Evolutionary conservation across 169 alveolate species (phyloP), one percentile per base, ranked within the genome.

Genomic region (Eimeria acervulina): DNA sequence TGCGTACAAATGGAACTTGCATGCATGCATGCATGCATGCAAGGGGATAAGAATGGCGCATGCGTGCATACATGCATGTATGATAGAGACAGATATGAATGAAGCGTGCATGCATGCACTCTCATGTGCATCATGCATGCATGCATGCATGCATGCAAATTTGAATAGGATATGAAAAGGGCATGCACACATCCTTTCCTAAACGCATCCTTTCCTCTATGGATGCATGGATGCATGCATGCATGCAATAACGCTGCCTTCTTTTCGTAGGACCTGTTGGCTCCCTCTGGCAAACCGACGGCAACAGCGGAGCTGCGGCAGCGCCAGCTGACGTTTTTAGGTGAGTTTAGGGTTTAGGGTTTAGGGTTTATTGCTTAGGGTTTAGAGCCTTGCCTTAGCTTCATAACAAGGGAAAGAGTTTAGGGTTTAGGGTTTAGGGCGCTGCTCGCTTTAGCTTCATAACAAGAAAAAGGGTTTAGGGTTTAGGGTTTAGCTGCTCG

Each of bases 291-390:
- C 63, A 42, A 83, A 15, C 96, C 96, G 1, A n/a, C 93, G 21
- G 96, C 93, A 19, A 81, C 91, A 10, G 96, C 96, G 23, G 96
- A 94, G 95, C 72, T 94, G 55, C 94, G 96, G 42, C 96, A 94
- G 84, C 61, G 96, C n/a, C 96, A 94, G 90, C 96, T 94, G 42
- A 19, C 96, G 7, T 70, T 94, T 1, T 81, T 94, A 7, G 96
- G 96, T 94, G 28, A 7, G 70, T 7, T 10, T 42, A 38, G 59
- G n/a, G 36, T 42, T 38, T 8, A 40, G 42, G 38, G 42, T 38
- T 28, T 38, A 44, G 51, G 59, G 66, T 80, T 44, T 80, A 10
- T 2, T 33, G 31, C 36, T 61, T 61, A 61, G 74, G 74, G 74
- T 63, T 47, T 23, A 10, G 7, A 17, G 59, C 59, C 0, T 51